These are phyloP conservation scores for Thalia dealbata DNA, from an alignment of 176 grass and related monocot genomes.

Conservation along the genomic window DNA sequence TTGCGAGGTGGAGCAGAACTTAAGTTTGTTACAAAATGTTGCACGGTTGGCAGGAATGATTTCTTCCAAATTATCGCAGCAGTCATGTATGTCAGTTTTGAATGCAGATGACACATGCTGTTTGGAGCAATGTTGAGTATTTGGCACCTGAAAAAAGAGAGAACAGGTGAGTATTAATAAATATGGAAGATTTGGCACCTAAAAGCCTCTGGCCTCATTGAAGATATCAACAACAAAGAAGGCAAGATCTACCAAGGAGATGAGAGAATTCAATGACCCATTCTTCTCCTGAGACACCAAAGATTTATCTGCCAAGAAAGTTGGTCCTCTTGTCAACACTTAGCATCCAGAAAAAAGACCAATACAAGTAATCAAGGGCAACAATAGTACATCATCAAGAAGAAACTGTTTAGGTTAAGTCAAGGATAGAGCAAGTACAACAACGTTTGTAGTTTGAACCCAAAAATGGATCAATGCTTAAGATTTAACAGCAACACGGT, in stretches of 20 bases:
- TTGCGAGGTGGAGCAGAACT: conserved; percentile 23
- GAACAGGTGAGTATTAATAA: conserved; percentile 16
- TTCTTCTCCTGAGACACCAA: conserved; percentile 18
- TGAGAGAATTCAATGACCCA: conserved; percentile 24
- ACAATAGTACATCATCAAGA: background rate
- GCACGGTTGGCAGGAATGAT: conserved; percentile 81
- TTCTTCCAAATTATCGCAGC: conserved; percentile 38
- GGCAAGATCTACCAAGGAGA: conserved; percentile 39
- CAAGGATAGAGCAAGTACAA: no score
- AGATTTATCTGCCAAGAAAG: conserved; percentile 37
- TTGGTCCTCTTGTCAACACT: background rate
- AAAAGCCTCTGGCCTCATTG: background rate
- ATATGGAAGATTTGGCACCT: background rate
- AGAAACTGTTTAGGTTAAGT: no score
- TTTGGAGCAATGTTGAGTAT: conserved; percentile 26
- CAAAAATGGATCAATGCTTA: background rate
- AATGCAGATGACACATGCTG: conserved; percentile 29
- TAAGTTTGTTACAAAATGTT: conserved; percentile 37
- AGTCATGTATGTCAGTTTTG: conserved; percentile 30
- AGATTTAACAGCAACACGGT: background rate
- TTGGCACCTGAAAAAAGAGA: conserved; percentile 43
- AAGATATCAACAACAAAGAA: background rate
- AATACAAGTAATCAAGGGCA: background rate
- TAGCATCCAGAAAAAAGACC: background rate
- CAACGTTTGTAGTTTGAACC: background rate